phyloP scores from a whole-genome alignment of 1,284 basidiomycete species.

The Ganoderma lingzhi region DNA sequence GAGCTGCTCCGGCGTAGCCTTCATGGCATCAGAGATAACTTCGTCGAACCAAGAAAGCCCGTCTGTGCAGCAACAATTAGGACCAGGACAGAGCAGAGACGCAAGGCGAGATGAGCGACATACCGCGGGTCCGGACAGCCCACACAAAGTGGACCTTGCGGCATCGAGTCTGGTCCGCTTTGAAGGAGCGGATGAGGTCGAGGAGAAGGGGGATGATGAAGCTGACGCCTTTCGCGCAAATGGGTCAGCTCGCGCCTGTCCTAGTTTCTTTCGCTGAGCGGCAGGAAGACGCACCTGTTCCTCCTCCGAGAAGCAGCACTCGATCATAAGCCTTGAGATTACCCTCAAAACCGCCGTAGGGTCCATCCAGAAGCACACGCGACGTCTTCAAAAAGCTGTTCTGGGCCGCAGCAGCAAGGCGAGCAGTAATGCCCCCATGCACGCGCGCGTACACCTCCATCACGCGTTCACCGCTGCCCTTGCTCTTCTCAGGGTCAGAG shows the following conservation, averaged over 20 bases:
- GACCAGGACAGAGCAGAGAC: not conserved
- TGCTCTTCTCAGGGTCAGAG: not conserved
- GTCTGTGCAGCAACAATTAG: slow-evolving; percentile 23
- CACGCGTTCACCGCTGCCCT: not conserved
- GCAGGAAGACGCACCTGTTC: slow-evolving; percentile 40
- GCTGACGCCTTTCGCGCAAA: slow-evolving; percentile 36
- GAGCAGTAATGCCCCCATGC: slow-evolving; percentile 42
- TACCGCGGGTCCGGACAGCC: slow-evolving; percentile 37
- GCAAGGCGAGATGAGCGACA: not conserved
- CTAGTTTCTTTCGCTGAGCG: not conserved
- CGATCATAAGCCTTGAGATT: slow-evolving; percentile 42
- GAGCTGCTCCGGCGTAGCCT: slow-evolving; percentile 5
- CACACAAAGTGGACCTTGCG: slow-evolving; percentile 38
- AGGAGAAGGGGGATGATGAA: slow-evolving; percentile 41
- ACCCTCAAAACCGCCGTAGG: slow-evolving; percentile 47
- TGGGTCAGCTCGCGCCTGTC: not conserved
- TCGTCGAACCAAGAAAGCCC: slow-evolving; percentile 37
- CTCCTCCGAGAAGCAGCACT: slow-evolving; percentile 48
- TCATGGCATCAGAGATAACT: slow-evolving; percentile 20
- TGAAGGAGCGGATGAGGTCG: slow-evolving; percentile 35
- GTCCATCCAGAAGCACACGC: slow-evolving; percentile 49
- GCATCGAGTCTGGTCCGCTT: slow-evolving; percentile 21
- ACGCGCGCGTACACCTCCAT: slow-evolving; percentile 40
- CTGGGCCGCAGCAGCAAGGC: slow-evolving; percentile 33
- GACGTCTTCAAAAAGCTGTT: slow-evolving; percentile 24